Conservation (phyloP, 805 yeast species). For the Debaryomyces hansenii region DNA sequence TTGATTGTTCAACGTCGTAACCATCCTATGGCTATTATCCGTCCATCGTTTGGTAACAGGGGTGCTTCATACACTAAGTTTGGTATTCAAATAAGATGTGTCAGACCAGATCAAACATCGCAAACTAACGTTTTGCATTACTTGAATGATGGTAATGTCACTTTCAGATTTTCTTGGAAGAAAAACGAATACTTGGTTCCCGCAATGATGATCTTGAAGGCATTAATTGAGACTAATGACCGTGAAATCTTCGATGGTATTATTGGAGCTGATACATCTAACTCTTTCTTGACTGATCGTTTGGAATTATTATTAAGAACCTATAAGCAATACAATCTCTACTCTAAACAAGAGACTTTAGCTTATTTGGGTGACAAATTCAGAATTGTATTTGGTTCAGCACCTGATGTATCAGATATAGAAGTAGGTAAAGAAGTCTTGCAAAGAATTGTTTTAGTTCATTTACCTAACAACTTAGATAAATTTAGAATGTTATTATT, state of each 20-base stretch:
- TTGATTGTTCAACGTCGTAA: conserved; percentile 96
- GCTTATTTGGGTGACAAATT: conserved; percentile 95
- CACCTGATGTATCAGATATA: conserved; percentile 83
- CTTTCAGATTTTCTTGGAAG: conserved; percentile 96
- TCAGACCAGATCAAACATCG: conserved; percentile 95
- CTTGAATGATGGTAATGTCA: conserved; percentile 91
- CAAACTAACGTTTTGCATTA: conserved; percentile 97
- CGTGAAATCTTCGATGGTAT: conserved; percentile 96
- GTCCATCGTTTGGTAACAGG: conserved; percentile 92
- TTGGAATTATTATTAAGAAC: conserved; percentile 88
- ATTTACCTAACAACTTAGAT: conserved; percentile 69
- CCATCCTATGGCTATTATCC: conserved; percentile 96
- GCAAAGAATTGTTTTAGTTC: conserved; percentile 84
- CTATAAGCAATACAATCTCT: conserved; percentile 76
- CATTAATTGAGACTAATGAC: conserved; percentile 86
- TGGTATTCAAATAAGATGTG: conserved; percentile 93
- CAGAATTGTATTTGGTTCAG: conserved; percentile 87
- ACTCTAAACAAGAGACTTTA: conserved; percentile 83
- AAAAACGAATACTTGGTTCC: conserved; percentile 95
- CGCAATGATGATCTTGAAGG: conserved; percentile 87
- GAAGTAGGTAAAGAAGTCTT: conserved; percentile 89
- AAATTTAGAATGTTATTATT: conserved; percentile 85
- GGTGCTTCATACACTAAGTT: conserved; percentile 85
- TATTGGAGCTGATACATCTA: conserved; percentile 80
- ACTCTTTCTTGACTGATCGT: conserved; percentile 97